Base-by-base conservation (phyloP, 2,329 filamentous ascomycete species). In the Hypoxylon sp. region DNA sequence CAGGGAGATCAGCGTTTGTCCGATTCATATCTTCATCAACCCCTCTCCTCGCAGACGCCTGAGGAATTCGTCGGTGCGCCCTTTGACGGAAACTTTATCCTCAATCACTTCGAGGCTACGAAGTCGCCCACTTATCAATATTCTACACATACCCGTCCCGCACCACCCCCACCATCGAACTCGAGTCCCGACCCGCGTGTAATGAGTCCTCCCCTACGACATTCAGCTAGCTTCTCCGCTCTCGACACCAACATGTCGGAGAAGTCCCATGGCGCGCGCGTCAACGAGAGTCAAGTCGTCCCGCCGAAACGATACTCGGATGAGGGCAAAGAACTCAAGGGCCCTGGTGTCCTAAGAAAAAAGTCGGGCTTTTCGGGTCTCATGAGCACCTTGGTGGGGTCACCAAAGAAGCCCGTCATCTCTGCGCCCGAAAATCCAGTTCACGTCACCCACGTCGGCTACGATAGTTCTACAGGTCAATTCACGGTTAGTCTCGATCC, bases 361-460 rank as follows among this genome's bases (percentile, higher is more conserved):
- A 97, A 97, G 84, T 92, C 92, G 56, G 93, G 93, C 65, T 93
- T 97, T 78, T 94, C 93, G 15, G 93, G 91, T 73, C 94, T 97
- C 76, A 90, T 97, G 84, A 95, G 91, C 79, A 95, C 91, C 78
- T 79, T 91, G 67, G 90, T 97, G 65, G 92, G 93, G 72, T 95
- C 94, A 37, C 94, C 93, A 58, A 93, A 94, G 80, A 93, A 94
- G 72, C 93, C 96, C 51, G 89, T 95, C 80, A 99, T 99, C 75
- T 98, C 96, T n/a, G 93, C 94, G 39, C 96, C 96, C 60, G 94
- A 97, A 81, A 98, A 99, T 76, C 96, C 96, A 53, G 94, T 98
- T 67, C 96, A 98, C 82, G 93, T 99, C 75, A 98, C 95, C 63
- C 96, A 99, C 81, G 96, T 99, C 72, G 95, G 95, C 74, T 98